Percentiles rank a stretch among this genome's conserved stretches.
Evolutionary conservation across 176 grass and related monocot genomes (phyloP).

Genomic region (Oryza meridionalis): DNA sequence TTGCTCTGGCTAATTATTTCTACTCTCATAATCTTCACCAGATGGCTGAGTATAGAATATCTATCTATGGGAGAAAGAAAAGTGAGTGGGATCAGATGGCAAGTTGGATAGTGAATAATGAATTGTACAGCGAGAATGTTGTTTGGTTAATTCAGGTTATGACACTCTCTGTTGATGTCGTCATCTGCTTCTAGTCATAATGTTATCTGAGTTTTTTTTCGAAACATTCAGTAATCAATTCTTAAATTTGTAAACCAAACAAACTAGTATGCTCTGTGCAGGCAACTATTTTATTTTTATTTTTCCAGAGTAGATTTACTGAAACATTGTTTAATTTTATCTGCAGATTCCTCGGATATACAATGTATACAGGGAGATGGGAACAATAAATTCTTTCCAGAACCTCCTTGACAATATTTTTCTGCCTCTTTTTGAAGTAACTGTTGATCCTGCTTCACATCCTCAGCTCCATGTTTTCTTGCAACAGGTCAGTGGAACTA

Average conservation of each 20-base stretch:
- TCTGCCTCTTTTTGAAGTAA: conserved; percentile 95
- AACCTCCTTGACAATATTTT: conserved; percentile 96
- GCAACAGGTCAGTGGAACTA: conserved; percentile 68
- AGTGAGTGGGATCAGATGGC: conserved; percentile 99
- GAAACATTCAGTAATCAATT: not conserved
- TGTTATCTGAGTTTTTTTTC: not conserved
- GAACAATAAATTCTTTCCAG: conserved; percentile 93
- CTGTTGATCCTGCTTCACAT: conserved; percentile 85
- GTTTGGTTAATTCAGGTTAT: conserved; percentile 98
- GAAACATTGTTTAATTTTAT: conserved; percentile 22
- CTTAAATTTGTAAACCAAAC: not conserved
- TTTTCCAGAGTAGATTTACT: not conserved
- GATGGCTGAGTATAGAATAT: conserved; percentile 96
- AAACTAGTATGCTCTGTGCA: not conserved
- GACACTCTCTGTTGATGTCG: conserved; percentile 10
- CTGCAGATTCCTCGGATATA: conserved; percentile 92
- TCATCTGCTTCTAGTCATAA: not conserved
- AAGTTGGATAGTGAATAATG: conserved; percentile 98
- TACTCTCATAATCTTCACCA: conserved; percentile 39
- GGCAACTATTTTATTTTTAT: not conserved
- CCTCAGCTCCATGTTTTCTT: conserved; percentile 94
- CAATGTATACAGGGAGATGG: conserved; percentile 97
- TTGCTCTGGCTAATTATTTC: conserved; percentile 3
- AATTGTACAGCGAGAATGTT: conserved; percentile 92
- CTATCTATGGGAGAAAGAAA: conserved; percentile 97